Conservation (phyloP, 1,284 basidiomycete species). For the Apiotrichum gamsii region DNA sequence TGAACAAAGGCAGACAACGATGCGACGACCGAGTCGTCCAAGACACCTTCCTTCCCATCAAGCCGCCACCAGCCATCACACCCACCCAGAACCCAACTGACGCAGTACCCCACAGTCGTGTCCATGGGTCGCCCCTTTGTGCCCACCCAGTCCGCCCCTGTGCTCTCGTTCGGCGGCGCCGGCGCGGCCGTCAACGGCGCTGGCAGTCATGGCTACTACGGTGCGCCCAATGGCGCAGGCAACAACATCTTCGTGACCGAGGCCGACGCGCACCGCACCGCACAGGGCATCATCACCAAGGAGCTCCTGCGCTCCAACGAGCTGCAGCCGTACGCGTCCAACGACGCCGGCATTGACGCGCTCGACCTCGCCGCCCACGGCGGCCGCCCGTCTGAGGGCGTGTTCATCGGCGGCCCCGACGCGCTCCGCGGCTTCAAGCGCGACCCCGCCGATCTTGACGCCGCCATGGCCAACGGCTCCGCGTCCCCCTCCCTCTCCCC, state of each 20-base stretch:
- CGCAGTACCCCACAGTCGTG: slow-evolving; percentile 8
- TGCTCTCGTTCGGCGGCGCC: slow-evolving; percentile 6
- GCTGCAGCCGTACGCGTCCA: slow-evolving; percentile 25
- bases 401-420: slow-evolving; percentile 19
- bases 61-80: background rate
- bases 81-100: background rate
- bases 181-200: too few species aligned
- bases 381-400: slow-evolving; percentile 4
- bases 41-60: background rate
- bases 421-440: slow-evolving; percentile 22
- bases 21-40: too few species aligned
- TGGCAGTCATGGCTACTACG: too few species aligned
- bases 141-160: slow-evolving; percentile 33
- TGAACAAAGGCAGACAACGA: too few species aligned
- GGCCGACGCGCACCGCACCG: slow-evolving; percentile 6
- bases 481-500: slow-evolving; percentile 3
- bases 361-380: slow-evolving; percentile 11
- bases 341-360: slow-evolving; percentile 2
- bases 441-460: background rate
- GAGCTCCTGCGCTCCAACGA: slow-evolving; percentile 25
- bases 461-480: background rate
- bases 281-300: slow-evolving; percentile 29
- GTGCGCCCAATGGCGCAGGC: too few species aligned
- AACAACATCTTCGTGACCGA: slow-evolving; percentile 23
- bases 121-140: slow-evolving; percentile 28